phyloP scores from a whole-genome alignment of 192 early-diverging fungal genomes.

The Thoreauomyces humboldtii region DNA sequence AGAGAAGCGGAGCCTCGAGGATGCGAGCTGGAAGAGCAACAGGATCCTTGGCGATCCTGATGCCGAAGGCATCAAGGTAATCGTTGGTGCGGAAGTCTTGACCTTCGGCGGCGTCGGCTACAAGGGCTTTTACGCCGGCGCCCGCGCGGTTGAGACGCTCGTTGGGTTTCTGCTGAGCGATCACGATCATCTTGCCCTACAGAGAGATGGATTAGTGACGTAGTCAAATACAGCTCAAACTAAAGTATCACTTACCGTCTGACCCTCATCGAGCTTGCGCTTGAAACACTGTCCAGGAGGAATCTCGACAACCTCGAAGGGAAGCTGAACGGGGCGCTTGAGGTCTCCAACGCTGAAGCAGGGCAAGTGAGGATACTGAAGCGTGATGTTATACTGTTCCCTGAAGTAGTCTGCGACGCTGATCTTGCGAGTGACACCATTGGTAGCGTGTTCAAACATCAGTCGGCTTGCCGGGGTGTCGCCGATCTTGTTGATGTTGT shows the following conservation, averaged over 20 bases:
- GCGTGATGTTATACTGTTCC: slow-evolving; percentile 57
- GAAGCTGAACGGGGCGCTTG: slow-evolving; percentile 54
- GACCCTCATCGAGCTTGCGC: slow-evolving; percentile 75
- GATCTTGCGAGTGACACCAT: slow-evolving; percentile 35
- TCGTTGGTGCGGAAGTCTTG: slow-evolving; percentile 55
- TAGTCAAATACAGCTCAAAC: neutral
- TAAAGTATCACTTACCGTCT: slow-evolving; percentile 35
- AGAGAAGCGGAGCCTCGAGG: slow-evolving; percentile 64
- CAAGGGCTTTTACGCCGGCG: slow-evolving; percentile 13
- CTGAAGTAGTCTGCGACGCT: slow-evolving; percentile 71
- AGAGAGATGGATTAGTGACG: neutral
- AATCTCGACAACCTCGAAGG: slow-evolving; percentile 83
- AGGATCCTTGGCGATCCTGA: slow-evolving; percentile 24
- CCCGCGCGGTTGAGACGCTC: slow-evolving; percentile 26
- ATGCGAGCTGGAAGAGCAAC: slow-evolving; percentile 53
- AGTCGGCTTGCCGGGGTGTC: slow-evolving; percentile 50
- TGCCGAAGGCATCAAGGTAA: slow-evolving; percentile 60
- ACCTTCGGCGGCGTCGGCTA: slow-evolving; percentile 13
- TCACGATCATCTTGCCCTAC: slow-evolving; percentile 32
- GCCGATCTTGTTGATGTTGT: neutral
- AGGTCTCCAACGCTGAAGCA: slow-evolving; percentile 49
- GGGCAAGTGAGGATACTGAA: slow-evolving; percentile 74
- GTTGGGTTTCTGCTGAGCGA: slow-evolving; percentile 31
- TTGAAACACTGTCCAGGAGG: slow-evolving; percentile 69
- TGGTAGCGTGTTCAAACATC: slow-evolving; percentile 20